Evolutionary conservation across 108 stramenopile species (phyloP).

Genomic region (Skeletonema menzelii): DNA sequence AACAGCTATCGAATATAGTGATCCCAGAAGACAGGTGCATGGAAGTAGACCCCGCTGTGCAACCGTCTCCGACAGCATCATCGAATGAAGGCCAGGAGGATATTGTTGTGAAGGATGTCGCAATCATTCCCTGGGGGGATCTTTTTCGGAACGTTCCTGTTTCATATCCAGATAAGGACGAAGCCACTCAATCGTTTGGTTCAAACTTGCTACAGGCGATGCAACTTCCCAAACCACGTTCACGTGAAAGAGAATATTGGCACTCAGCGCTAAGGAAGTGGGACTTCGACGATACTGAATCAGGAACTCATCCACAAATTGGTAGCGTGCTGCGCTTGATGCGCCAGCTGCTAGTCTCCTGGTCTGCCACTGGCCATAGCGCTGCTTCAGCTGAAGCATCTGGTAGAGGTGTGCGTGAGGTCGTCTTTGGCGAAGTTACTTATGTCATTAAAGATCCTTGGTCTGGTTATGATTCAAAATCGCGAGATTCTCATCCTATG

Average conservation of each 20-base stretch:
- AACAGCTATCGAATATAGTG: slow-evolving; percentile 92
- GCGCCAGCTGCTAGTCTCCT: slow-evolving; percentile 84
- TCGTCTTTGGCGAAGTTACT: slow-evolving; percentile 75
- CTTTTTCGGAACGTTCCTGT: slow-evolving; percentile 17
- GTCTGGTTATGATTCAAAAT: slow-evolving; percentile 50
- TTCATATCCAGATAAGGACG: slow-evolving; percentile 22
- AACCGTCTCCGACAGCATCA: slow-evolving; percentile 2
- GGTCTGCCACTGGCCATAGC: slow-evolving; percentile 84
- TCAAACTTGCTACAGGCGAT: slow-evolving; percentile 70
- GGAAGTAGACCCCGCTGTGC: slow-evolving; percentile 10
- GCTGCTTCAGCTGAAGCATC: slow-evolving; percentile 81
- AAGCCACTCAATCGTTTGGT: slow-evolving; percentile 78
- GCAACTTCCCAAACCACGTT: slow-evolving; percentile 53
- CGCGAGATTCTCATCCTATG: slow-evolving; percentile 70
- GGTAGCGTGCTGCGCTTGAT: slow-evolving; percentile 65
- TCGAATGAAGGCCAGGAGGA: slow-evolving; percentile 32
- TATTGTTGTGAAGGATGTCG: slow-evolving; percentile 26
- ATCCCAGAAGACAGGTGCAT: slow-evolving; percentile 79
- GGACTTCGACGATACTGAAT: slow-evolving; percentile 78
- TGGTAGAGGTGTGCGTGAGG: slow-evolving; percentile 68
- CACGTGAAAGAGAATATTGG: slow-evolving; percentile 54
- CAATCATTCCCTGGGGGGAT: slow-evolving; percentile 12
- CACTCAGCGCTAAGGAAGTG: slow-evolving; percentile 74
- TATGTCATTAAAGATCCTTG: slow-evolving; percentile 70
- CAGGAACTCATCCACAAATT: slow-evolving; percentile 31